Evolutionary conservation across 2,329 filamentous ascomycete species (phyloP).

Genomic region (Colletotrichum abscissum): DNA sequence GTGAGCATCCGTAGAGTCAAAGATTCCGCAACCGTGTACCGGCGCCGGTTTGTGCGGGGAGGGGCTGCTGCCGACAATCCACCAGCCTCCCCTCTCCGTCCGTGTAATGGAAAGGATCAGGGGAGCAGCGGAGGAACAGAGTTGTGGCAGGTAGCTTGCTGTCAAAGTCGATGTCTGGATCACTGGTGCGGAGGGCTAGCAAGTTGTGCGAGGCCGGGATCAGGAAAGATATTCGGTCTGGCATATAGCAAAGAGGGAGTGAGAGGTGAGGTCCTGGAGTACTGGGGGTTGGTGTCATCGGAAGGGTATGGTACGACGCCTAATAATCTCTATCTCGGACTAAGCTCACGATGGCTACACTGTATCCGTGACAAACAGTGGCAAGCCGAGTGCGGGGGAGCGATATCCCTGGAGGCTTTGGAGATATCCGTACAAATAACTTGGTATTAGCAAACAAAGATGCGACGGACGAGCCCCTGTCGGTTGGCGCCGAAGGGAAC

Average conservation of each 20-base stretch:
- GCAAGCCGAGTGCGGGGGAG: slow-evolving; percentile 10
- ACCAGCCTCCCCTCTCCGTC: slow-evolving; percentile 11
- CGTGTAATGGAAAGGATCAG: neutral
- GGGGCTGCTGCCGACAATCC: neutral
- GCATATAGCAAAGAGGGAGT: neutral
- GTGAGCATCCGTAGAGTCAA: neutral
- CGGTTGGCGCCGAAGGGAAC: slow-evolving; percentile 24
- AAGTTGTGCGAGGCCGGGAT: neutral
- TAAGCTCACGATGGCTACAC: slow-evolving; percentile 11
- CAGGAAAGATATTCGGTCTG: neutral
- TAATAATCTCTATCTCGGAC: neutral
- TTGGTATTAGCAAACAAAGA: slow-evolving; percentile 11
- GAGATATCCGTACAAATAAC: neutral
- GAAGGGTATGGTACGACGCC: neutral
- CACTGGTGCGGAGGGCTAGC: slow-evolving; percentile 14
- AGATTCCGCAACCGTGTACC: neutral
- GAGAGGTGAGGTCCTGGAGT: neutral
- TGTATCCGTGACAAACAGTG: slow-evolving; percentile 12
- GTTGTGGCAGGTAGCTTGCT: slow-evolving; percentile 14
- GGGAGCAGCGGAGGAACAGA: neutral
- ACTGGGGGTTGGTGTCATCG: neutral
- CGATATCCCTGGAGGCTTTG: slow-evolving; percentile 4
- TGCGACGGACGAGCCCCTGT: slow-evolving; percentile 10
- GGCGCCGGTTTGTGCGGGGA: neutral
- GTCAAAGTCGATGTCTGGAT: slow-evolving; percentile 22